phyloP scores from a whole-genome alignment of 768 basidiomycete genomes.

The Kondoa malvinella region DNA sequence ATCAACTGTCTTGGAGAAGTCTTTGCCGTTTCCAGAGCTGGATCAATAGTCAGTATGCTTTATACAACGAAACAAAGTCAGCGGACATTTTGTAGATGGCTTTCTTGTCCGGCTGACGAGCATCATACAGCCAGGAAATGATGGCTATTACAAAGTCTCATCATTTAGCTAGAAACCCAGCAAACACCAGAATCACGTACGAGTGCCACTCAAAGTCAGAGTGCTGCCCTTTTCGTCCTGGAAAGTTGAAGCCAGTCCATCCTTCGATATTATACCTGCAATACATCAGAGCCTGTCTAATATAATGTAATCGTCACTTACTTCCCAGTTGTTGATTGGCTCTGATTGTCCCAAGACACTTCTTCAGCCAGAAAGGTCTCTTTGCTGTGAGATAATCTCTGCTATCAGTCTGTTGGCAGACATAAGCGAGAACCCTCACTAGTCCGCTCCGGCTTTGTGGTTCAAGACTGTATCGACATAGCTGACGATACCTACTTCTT shows the following conservation, averaged over 20 bases:
- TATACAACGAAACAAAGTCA: not conserved
- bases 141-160: too few species aligned
- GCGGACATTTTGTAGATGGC: slow-evolving; percentile 11
- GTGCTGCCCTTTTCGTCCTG: slow-evolving; percentile 34
- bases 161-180: too few species aligned
- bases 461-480: not conserved
- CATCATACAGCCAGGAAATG: slow-evolving; percentile 34
- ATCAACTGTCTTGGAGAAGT: not conserved
- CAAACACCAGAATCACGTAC: too few species aligned
- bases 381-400: too few species aligned
- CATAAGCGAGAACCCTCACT: too few species aligned
- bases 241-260: slow-evolving; percentile 36
- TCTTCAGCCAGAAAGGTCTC: slow-evolving; percentile 35
- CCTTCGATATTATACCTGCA: slow-evolving; percentile 34
- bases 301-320: not conserved
- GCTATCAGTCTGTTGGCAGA: too few species aligned
- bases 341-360: slow-evolving; percentile 34
- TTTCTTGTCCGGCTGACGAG: slow-evolving; percentile 30
- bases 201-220: slow-evolving; percentile 32
- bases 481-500: not conserved
- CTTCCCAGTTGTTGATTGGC: slow-evolving; percentile 31
- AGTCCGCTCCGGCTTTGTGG: slow-evolving; percentile 33
- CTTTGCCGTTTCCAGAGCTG: not conserved
- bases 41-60: not conserved
- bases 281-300: not conserved